phyloP scores from a whole-genome alignment of 164 flowering plant genomes.

The Kalanchoe fedtschenkoi region DNA sequence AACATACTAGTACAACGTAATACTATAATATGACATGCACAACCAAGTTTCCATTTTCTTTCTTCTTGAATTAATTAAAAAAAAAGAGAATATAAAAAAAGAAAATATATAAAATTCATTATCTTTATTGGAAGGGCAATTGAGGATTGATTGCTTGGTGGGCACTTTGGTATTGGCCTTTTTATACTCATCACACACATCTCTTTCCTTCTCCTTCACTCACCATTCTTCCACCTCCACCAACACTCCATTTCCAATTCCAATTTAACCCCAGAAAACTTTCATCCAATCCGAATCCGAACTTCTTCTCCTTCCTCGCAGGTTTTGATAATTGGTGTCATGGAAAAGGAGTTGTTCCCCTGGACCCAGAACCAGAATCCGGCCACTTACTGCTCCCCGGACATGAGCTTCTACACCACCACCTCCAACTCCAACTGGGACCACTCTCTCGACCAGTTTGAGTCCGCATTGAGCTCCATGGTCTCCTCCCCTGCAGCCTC shows the following conservation, averaged over 20 bases:
- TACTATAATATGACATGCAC: too few relatives aligned
- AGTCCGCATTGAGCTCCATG: conserved; percentile 36
- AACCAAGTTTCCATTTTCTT: too few relatives aligned
- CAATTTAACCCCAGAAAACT: conserved; percentile 5
- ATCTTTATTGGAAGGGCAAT: too few relatives aligned
- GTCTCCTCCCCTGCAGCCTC: conserved; percentile 34
- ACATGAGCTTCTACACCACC: conserved; percentile 12
- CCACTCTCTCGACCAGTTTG: conserved; percentile 29
- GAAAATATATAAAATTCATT: too few relatives aligned
- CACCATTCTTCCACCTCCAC: not conserved
- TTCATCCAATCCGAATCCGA: conserved; percentile 6
- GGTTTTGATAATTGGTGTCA: not conserved
- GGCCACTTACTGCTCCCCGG: conserved; percentile 12
- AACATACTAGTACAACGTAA: too few relatives aligned
- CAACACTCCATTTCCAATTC: not conserved
- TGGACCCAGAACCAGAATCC: not conserved
- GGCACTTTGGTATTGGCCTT: too few relatives aligned
- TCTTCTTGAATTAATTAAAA: too few relatives aligned
- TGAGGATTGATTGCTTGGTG: too few relatives aligned
- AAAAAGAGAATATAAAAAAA: too few relatives aligned
- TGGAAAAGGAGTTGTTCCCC: not conserved
- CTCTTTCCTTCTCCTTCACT: conserved; percentile 8
- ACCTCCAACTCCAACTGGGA: conserved; percentile 30
- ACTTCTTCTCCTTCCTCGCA: conserved; percentile 1
- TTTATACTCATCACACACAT: conserved; percentile 5